Conservation (phyloP, 805 yeast species). For the Saccharomycopsis vini region DNA sequence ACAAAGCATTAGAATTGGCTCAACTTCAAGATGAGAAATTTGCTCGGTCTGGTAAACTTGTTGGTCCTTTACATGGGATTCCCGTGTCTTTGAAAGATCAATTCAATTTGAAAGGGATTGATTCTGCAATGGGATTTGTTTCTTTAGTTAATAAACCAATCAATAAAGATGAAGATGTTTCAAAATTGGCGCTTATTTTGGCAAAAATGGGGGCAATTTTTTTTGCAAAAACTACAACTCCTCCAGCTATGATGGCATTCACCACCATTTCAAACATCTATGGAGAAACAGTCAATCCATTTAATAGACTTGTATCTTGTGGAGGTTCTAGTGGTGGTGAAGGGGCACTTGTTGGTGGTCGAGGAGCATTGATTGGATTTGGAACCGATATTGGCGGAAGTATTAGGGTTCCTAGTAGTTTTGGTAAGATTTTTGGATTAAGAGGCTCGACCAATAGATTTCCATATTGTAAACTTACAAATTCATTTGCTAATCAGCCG, state of each 20-base stretch:
- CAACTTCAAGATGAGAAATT: slow-evolving; percentile 43
- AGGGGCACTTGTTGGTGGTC: slow-evolving; percentile 51
- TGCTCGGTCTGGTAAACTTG: slow-evolving; percentile 35
- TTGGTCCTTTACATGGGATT: slow-evolving; percentile 61
- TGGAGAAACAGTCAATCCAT: slow-evolving; percentile 52
- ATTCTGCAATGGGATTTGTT: slow-evolving; percentile 42
- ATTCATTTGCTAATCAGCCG: slow-evolving; percentile 28
- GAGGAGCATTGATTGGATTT: slow-evolving; percentile 53
- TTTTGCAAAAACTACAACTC: slow-evolving; percentile 58
- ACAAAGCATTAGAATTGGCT: slow-evolving; percentile 52
- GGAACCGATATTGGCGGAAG: slow-evolving; percentile 73
- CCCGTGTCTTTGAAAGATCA: slow-evolving; percentile 52
- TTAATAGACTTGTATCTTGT: slow-evolving; percentile 47
- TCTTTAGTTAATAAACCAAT: slow-evolving; percentile 6
- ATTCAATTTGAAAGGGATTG: slow-evolving; percentile 34
- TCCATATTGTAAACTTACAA: slow-evolving; percentile 23
- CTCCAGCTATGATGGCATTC: slow-evolving; percentile 62
- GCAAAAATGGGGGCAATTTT: slow-evolving; percentile 44
- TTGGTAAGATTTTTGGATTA: slow-evolving; percentile 51
- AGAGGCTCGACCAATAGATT: slow-evolving; percentile 54
- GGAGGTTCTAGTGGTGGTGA: slow-evolving; percentile 77
- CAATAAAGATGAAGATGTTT: slow-evolving; percentile 2
- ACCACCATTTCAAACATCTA: slow-evolving; percentile 52
- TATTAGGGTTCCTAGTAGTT: slow-evolving; percentile 61
- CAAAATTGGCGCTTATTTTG: slow-evolving; percentile 3